Evolutionary conservation across 2,329 filamentous ascomycete species (phyloP).

Genomic region (Aspergillus candidus): DNA sequence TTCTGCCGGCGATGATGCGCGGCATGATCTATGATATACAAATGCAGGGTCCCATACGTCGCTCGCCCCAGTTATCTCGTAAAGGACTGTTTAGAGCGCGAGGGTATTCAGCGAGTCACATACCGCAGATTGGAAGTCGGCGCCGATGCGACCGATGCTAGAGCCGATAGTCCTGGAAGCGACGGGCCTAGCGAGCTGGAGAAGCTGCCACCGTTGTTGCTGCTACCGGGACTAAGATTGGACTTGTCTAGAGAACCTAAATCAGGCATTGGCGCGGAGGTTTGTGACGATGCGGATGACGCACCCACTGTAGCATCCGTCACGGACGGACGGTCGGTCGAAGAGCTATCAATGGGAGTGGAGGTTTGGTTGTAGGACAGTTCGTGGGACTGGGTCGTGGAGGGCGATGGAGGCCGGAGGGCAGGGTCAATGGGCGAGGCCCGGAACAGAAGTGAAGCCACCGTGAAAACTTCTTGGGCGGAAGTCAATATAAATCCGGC

Average conservation of each 20-base stretch:
- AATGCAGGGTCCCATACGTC: too few relatives aligned
- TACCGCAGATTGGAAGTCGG: conserved; percentile 49
- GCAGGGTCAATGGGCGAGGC: conserved; percentile 52
- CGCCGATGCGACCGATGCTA: conserved; percentile 53
- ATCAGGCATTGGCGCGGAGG: conserved; percentile 32
- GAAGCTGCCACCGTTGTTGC: conserved; percentile 22
- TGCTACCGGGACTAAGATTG: conserved; percentile 17
- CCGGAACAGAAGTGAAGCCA: conserved; percentile 55
- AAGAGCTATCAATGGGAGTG: conserved; percentile 42
- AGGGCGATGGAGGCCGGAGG: conserved; percentile 43
- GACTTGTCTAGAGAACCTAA: conserved; percentile 26
- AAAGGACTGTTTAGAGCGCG: too few relatives aligned
- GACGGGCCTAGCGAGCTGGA: conserved; percentile 35
- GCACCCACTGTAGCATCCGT: conserved; percentile 41
- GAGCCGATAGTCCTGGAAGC: conserved; percentile 53
- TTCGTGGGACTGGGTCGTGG: conserved; percentile 30
- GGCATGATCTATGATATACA: too few relatives aligned
- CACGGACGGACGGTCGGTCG: conserved; percentile 43
- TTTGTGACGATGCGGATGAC: conserved; percentile 49
- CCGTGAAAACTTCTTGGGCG: conserved; percentile 51
- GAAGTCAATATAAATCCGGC: conserved; percentile 30
- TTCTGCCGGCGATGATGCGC: too few relatives aligned
- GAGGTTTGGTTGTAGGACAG: conserved; percentile 39
- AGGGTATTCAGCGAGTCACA: conserved; percentile 13
- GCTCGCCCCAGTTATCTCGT: too few relatives aligned